A percentile compares a stretch with the other conserved stretches of the same genome.
Evolutionary conservation across 768 basidiomycete species (phyloP).

Genomic region (Saitozyma podzolica): DNA sequence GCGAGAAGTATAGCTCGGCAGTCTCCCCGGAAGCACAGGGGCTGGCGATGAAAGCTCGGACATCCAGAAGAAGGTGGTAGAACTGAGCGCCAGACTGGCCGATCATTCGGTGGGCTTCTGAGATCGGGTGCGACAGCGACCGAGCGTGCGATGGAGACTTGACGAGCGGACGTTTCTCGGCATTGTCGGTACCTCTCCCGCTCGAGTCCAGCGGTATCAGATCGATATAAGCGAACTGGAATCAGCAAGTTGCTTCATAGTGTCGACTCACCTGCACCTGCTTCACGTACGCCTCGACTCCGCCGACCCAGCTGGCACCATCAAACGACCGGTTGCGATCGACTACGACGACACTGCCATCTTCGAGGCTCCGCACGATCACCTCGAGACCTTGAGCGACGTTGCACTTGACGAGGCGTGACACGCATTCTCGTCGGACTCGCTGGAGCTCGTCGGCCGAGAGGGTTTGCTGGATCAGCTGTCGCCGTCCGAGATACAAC

Average conservation of each 20-base stretch:
- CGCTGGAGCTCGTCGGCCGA: constrained; percentile 80
- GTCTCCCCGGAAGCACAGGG: constrained; percentile 88
- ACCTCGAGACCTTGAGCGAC: constrained; percentile 89
- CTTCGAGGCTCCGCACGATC: constrained; percentile 91
- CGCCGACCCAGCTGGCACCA: constrained; percentile 32
- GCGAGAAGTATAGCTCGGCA: constrained; percentile 87
- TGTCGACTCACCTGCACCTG: constrained; percentile 57
- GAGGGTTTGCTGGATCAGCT: constrained; percentile 81
- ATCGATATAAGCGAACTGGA: constrained; percentile 50
- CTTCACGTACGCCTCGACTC: constrained; percentile 64
- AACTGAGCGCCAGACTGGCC: constrained; percentile 53
- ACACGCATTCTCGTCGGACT: constrained; percentile 82
- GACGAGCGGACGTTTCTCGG: too few relatives aligned
- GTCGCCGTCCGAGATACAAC: constrained; percentile 85
- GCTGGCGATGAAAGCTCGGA: constrained; percentile 88
- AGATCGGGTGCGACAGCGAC: constrained; percentile 10
- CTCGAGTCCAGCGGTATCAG: constrained; percentile 40
- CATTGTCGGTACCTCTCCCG: too few relatives aligned
- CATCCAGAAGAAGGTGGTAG: constrained; percentile 85
- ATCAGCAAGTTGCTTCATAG: too few relatives aligned
- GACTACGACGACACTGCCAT: constrained; percentile 85
- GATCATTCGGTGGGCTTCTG: background rate
- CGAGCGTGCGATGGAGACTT: constrained; percentile 20
- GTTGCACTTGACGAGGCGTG: constrained; percentile 82
- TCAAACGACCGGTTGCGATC: constrained; percentile 71